phyloP scores from a whole-genome alignment of 2,329 filamentous ascomycete genomes.

The Colletotrichum camelliae region DNA sequence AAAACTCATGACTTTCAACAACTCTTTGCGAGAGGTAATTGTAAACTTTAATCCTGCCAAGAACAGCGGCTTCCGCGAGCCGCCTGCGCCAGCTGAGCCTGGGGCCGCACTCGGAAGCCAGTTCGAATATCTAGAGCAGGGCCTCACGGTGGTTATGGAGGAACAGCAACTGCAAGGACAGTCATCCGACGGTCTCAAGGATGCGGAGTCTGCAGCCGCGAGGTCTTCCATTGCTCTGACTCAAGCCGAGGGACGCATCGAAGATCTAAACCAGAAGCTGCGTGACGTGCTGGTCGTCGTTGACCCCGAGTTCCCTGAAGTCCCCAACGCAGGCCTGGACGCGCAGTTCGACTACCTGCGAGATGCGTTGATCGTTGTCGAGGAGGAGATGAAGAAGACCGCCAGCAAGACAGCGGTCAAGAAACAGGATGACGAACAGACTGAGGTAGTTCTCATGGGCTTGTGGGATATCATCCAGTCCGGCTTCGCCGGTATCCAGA shows the following conservation, averaged over 20 bases:
- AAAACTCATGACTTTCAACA: constrained; percentile 72
- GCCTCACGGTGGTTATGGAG: constrained; percentile 64
- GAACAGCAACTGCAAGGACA: constrained; percentile 56
- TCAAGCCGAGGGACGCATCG: constrained; percentile 61
- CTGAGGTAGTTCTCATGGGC: constrained; percentile 57
- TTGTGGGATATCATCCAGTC: constrained; percentile 64
- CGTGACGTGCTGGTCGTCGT: constrained; percentile 60
- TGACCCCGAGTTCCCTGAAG: constrained; percentile 56
- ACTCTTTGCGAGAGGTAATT: constrained; percentile 70
- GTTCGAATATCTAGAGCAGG: constrained; percentile 74
- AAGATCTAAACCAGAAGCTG: constrained; percentile 68
- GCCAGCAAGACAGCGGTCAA: constrained; percentile 31
- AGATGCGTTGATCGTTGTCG: constrained; percentile 58
- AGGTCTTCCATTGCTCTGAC: constrained; percentile 29
- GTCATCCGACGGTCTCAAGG: constrained; percentile 23
- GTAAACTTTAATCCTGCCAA: constrained; percentile 64
- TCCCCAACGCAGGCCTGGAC: constrained; percentile 66
- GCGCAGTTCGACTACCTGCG: constrained; percentile 74
- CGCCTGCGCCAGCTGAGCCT: constrained; percentile 33
- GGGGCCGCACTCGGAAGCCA: constrained; percentile 55
- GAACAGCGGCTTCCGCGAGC: constrained; percentile 49
- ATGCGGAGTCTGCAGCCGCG: constrained; percentile 27
- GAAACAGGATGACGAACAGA: constrained; percentile 55
- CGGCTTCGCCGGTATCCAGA: constrained; percentile 61
- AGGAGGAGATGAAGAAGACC: constrained; percentile 45